Evolutionary conservation across 805 yeast genomes (phyloP).

Genomic region (Clavispora phyllophila): DNA sequence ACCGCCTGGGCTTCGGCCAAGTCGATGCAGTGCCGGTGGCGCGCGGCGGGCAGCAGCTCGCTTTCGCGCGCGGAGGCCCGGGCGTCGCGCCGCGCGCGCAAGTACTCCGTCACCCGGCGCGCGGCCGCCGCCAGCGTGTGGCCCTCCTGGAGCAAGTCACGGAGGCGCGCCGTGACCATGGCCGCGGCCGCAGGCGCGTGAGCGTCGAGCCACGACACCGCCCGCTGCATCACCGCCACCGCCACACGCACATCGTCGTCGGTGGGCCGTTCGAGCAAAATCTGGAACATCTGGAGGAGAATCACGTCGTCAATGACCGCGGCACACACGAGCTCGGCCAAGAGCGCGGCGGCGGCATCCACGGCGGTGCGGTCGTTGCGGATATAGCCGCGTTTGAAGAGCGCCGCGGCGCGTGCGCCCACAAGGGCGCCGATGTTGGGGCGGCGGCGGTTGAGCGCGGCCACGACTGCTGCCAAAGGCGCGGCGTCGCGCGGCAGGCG

Average conservation of each 20-base stretch:
- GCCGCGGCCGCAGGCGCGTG: constrained; percentile 42
- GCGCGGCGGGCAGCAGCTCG: too few species aligned
- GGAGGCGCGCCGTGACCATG: constrained; percentile 53
- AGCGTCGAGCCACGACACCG: constrained; percentile 48
- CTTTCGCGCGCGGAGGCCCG: too few species aligned
- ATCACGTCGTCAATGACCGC: constrained; percentile 41
- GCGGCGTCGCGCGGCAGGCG: constrained; percentile 36
- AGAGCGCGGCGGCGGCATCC: constrained; percentile 40
- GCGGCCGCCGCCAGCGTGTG: constrained; percentile 8
- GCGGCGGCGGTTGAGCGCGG: constrained; percentile 59
- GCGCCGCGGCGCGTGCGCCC: constrained; percentile 47
- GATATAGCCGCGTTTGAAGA: constrained; percentile 49
- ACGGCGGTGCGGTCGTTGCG: constrained; percentile 29
- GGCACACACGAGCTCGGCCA: constrained; percentile 61
- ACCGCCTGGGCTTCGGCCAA: constrained; percentile 49
- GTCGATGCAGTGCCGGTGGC: constrained; percentile 47
- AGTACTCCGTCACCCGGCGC: constrained; percentile 5
- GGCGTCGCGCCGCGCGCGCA: constrained; percentile 9
- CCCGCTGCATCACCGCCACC: constrained; percentile 41
- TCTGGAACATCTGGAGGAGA: constrained; percentile 30
- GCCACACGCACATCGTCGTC: constrained; percentile 55
- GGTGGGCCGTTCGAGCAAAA: constrained; percentile 36
- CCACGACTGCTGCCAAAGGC: constrained; percentile 52
- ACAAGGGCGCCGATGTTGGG: constrained; percentile 65
- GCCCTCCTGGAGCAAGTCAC: constrained; percentile 57